Evolutionary conservation across 257 asterid species (phyloP).

Genomic region (Paraleonurus japonicus): DNA sequence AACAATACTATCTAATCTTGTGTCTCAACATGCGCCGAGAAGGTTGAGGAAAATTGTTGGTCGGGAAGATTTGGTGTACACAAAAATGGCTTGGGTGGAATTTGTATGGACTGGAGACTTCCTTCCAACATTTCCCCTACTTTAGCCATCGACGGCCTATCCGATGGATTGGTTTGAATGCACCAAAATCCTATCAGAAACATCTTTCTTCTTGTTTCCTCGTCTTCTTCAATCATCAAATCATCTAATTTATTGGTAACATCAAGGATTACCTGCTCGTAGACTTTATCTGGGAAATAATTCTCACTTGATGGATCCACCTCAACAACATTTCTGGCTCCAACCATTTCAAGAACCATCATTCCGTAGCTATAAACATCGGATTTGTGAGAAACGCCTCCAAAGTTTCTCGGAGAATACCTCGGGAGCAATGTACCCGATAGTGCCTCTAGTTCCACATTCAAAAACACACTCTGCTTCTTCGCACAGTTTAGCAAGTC

Average conservation of each 20-base stretch:
- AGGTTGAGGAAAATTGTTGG: too few species aligned
- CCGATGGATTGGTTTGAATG: too few species aligned
- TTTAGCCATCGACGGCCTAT: too few species aligned
- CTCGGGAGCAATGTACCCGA: conserved; percentile 60
- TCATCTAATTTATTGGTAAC: not conserved
- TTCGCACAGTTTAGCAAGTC: conserved; percentile 42
- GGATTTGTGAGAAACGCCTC: conserved; percentile 49
- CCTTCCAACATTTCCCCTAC: too few species aligned
- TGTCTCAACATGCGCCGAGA: too few species aligned
- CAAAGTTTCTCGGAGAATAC: conserved; percentile 37
- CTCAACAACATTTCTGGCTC: conserved; percentile 27
- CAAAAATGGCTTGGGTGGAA: too few species aligned
- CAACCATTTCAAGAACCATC: conserved; percentile 57
- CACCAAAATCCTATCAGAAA: too few species aligned
- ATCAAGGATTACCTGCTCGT: conserved; percentile 32
- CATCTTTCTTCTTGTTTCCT: too few species aligned
- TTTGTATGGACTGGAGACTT: too few species aligned
- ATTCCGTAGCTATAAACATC: conserved; percentile 62
- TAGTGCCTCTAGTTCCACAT: conserved; percentile 43
- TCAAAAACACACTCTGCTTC: conserved; percentile 39
- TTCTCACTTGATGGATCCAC: conserved; percentile 29
- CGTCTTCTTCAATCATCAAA: too few species aligned
- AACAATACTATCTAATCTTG: too few species aligned
- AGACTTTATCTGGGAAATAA: conserved; percentile 43
- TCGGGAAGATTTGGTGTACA: too few species aligned